Base-by-base conservation (phyloP, 331 rosid genomes). In the Telfairia occidentalis region DNA sequence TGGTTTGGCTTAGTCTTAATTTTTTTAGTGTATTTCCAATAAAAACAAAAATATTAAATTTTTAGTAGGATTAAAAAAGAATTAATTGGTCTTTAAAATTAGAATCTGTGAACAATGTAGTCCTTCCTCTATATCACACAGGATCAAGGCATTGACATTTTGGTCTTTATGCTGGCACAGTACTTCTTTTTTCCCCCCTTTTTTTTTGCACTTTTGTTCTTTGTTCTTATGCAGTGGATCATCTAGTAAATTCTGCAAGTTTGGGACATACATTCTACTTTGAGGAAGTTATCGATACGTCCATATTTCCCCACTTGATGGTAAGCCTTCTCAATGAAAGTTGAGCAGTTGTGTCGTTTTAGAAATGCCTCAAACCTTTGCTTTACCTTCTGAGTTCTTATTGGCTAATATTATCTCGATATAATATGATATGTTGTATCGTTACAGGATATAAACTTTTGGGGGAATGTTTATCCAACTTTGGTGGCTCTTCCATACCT, bases 211-310 rank as follows among this genome's bases (percentile, higher is more conserved):
- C 0, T 26, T 9, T 55, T 24, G 18, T 21, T 15, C 11, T 0
- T 55, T 55, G 63, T 24, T 24, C 15, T 24, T 73, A 46, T 86
- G 83, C 89, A 90, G 97, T 87, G 43, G 97, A 90, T 79, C 97
- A 90, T 78, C 92, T 92, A n/a, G 93, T 92, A 23, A 92, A 90
- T 55, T 82, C 96, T 24, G 98, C 88, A 18, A 92, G 93, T 85
- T 80, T 92, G 84, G 98, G 97, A n/a, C 96, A 92, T 52, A 89
- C 92, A 46, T 92, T 92, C 87, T 87, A 84, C 88, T 92, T 92
- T 24, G 96, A 92, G 58, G 98, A 90, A 82, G 97, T 78, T n/a
- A 79, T 88, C 12, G 98, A 92, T 76, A 87, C 92, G 11, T 82
- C 97, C 4, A 87, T 86, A 67, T 90, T 92, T 81, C 97, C 97